phyloP scores from a whole-genome alignment of 495 filamentous ascomycete species.

The Chaetomium fimeti region DNA sequence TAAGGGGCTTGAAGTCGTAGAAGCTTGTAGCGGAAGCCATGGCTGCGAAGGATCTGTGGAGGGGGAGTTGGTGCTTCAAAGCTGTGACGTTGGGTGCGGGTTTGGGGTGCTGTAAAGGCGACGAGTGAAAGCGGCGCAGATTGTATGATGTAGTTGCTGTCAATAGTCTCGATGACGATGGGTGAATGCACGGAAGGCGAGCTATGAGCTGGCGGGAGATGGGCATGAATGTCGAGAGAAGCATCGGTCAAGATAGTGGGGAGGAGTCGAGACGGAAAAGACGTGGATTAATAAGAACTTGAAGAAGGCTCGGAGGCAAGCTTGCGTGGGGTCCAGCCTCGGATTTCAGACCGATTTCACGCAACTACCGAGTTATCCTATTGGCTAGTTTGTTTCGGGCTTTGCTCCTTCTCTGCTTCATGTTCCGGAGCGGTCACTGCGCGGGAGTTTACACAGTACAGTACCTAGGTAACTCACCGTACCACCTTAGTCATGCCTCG shows the following conservation, averaged over 20 bases:
- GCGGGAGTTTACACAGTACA: background rate
- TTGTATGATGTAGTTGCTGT: background rate
- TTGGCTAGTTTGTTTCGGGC: conserved; percentile 1
- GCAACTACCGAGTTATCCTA: background rate
- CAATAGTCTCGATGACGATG: background rate
- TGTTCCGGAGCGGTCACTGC: background rate
- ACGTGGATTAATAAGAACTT: background rate
- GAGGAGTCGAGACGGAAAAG: background rate
- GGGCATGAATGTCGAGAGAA: conserved; percentile 11
- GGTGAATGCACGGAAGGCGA: conserved; percentile 7
- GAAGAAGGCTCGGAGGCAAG: background rate
- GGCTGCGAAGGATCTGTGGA: conserved; percentile 38
- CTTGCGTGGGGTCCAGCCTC: background rate
- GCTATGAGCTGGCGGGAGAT: conserved; percentile 1
- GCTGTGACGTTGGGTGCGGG: background rate
- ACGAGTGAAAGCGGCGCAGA: background rate
- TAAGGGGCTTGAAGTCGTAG: conserved; percentile 85
- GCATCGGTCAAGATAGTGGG: background rate
- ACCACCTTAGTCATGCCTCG: conserved; percentile 4
- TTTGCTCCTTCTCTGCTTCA: background rate
- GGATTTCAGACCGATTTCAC: background rate
- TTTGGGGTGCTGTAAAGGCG: background rate
- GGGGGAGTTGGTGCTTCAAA: background rate
- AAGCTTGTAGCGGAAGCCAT: conserved; percentile 90
- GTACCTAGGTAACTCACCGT: too few relatives aligned